A percentile compares a stretch with the other conserved stretches of the same genome.
Conservation (phyloP, 2,329 filamentous ascomycete genomes). For the Dichotomopilus funicola region DNA sequence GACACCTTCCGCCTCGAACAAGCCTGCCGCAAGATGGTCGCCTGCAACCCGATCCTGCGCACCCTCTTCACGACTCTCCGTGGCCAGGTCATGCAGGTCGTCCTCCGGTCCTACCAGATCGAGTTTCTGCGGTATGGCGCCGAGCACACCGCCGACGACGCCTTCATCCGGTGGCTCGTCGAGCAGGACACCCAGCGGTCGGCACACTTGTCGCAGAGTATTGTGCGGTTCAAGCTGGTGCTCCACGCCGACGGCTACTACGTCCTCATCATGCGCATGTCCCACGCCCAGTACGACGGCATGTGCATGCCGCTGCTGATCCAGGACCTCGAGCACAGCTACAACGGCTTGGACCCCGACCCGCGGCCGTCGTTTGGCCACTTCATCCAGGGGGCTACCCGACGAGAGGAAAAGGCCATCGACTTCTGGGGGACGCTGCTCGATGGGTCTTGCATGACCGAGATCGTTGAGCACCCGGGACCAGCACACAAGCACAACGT, state of each 20-base stretch:
- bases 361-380: constrained; percentile 6
- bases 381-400: constrained; percentile 2
- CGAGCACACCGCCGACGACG: constrained; percentile 11
- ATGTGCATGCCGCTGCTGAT: constrained; percentile 5
- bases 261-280: constrained; percentile 19
- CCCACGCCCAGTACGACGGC: constrained; percentile 13
- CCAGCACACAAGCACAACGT: constrained; percentile 3
- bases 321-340: constrained; percentile 4
- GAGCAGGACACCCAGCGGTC: constrained; percentile 14
- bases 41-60: constrained; percentile 21
- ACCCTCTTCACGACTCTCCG: constrained; percentile 18
- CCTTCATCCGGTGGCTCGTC: constrained; percentile 9
- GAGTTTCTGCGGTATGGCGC: constrained; percentile 8
- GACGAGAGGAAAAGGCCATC: constrained; percentile 1
- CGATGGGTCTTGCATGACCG: constrained; percentile 4
- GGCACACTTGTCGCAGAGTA: constrained; percentile 10
- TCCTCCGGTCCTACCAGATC: constrained; percentile 15
- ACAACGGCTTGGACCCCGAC: constrained; percentile 1
- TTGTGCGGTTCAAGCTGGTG: constrained; percentile 17
- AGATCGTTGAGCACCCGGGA: not conserved
- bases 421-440: constrained; percentile 10
- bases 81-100: constrained; percentile 21
- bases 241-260: constrained; percentile 15
- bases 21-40: constrained; percentile 12
- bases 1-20: constrained; percentile 19